Evolutionary conservation across 2,329 filamentous ascomycete genomes (phyloP), one percentile per base, ranked within the genome.

Genomic region (Beauveria australis): DNA sequence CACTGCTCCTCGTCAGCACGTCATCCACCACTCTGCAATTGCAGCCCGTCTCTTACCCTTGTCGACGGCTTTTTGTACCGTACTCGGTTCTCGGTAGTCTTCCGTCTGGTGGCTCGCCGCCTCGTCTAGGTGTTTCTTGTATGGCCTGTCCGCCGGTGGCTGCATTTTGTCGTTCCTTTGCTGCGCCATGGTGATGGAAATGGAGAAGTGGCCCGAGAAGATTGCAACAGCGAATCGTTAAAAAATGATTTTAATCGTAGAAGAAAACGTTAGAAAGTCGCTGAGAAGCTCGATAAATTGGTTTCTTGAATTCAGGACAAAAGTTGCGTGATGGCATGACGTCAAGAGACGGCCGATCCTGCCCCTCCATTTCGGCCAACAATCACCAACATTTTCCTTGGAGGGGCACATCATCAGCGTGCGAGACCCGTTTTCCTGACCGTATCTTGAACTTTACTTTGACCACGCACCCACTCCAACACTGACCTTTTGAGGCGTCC

Each of bases 1-100:
- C 49, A 79, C 73, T 79, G 18, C 9, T 8, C 30, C 9, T 33
- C 33, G 22, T 53, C 48, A 46, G 48, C n/a, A n/a, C 37, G 6
- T 14, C 9, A 10, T n/a, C 16, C 8, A 49, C 22, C 16, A 1
- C 22, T 12, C 28, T 3, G 18, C 18, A 10, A 51, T 10, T 33
- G 16, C 52, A 8, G 1, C 19, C 18, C 33, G 37, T 51, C 28
- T 19, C 57, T 46, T 18, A 60, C 58, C 26, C 18, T 37, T 60
- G 14, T 60, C 58, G 3, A 26, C 51, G 16, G 44, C 44, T 19
- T 60, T 60, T 44, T 60, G 49, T 43, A 60, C 24, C 8, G 33
- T 12, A 5, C 43, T 22, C 6, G 51, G 58, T 26, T 60, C 57
- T 6, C 57, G 49, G 28, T 59, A 47, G 40, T 54, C 51, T 18